Base-by-base conservation (phyloP, 805 yeast genomes). In the Saturnispora gosingensis region DNA sequence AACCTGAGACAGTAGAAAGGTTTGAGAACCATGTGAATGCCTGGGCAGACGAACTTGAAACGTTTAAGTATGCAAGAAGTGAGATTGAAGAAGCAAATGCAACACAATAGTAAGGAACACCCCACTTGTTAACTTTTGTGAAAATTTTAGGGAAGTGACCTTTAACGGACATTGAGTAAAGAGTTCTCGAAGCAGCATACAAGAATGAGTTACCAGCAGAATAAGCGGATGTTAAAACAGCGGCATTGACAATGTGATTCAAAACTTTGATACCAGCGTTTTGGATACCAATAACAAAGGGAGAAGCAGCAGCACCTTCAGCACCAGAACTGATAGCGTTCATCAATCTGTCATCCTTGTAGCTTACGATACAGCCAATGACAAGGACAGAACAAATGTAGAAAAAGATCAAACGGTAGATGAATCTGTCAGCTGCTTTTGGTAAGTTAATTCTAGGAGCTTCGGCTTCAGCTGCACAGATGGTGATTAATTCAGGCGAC, bases 241-340 rank as follows among this genome's bases (percentile, higher is more conserved):
- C 81, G 3, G 83, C 91, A 64, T 89, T 89, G 62, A 88, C 75
- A 46, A 89, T 79, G 58, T 83, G 85, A 51, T 88, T 90, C 56
- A 88, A 71, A 2, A 79, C 90, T 28, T 65, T 63, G 57, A 88
- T 85, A 48, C 78, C 73, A 16, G 88, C 85, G 58, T 74, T 76
- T 60, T 79, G 79, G 61, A 88, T 83, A 50, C 95, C 96, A 63
- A 87, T 82, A 49, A 87, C 91, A 61, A 85, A 88, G 34, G 96
- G 96, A 15, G 95, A 85, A 20, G 91, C 91, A 45, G 83, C 78
- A 5, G 95, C 93, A 56, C 81, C 78, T 13, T 71, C 58, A 13
- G 65, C 55, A 58, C 81, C 83, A 36, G 71, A 68, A n/a, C 69
- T 72, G 58, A 76, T 66, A 16, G 77, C 78, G 45, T 58, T 58